Evolutionary conservation across 1,139 yeast species (phyloP).

Genomic region (Lodderomyces pseudojiufengensis): DNA sequence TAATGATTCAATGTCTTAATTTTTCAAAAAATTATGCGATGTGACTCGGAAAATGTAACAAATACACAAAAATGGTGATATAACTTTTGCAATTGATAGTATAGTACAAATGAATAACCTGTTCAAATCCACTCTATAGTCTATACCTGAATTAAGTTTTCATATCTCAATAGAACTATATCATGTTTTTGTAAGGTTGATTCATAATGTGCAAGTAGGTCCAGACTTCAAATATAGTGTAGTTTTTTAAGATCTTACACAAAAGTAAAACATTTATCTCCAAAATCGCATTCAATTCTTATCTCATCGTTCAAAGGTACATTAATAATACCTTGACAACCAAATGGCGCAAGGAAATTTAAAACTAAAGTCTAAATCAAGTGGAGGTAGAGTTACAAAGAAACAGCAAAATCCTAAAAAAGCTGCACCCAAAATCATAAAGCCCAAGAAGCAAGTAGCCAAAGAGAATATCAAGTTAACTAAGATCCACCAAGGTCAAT

Average conservation of each 20-base stretch:
- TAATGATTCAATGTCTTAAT: neutral
- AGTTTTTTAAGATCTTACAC: too few species aligned
- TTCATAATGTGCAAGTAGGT: too few species aligned
- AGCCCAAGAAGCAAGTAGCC: slow-evolving; percentile 60
- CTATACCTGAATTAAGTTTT: too few species aligned
- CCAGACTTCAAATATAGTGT: too few species aligned
- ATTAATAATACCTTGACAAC: neutral
- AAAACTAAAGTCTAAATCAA: slow-evolving; percentile 46
- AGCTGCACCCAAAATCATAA: slow-evolving; percentile 69
- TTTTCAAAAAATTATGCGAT: neutral
- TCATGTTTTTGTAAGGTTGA: too few species aligned
- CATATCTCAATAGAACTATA: too few species aligned
- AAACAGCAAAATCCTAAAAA: slow-evolving; percentile 55
- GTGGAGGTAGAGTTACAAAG: slow-evolving; percentile 50
- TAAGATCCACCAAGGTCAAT: slow-evolving; percentile 63
- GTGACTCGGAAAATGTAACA: neutral
- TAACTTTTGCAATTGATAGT: too few species aligned
- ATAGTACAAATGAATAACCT: too few species aligned
- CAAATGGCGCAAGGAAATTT: slow-evolving; percentile 57
- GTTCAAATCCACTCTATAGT: too few species aligned
- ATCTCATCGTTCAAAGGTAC: slow-evolving; percentile 5
- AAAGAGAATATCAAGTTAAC: slow-evolving; percentile 46
- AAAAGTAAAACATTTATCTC: too few species aligned
- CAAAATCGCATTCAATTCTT: slow-evolving; percentile 3
- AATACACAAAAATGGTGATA: neutral